Base-by-base conservation (phyloP, 257 asterid species). In the Ilex aquifolium region DNA sequence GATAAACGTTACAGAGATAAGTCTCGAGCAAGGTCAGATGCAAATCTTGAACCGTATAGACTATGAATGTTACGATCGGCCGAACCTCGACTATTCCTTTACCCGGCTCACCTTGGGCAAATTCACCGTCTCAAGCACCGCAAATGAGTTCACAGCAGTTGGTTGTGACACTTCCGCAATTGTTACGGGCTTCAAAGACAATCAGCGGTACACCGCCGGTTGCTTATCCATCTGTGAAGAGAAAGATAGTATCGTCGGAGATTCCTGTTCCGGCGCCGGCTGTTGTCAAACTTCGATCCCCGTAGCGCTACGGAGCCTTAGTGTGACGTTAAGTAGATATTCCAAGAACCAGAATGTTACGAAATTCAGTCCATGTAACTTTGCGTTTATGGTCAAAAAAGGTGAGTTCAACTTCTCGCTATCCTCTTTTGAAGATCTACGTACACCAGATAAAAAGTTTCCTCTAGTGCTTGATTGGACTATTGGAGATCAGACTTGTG, bases 381-480 rank as follows among this genome's bases (percentile, higher is more conserved):
- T 59, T 65, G 78, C 74, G 3, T 80, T 80, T 56, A 69, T 72
- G 14, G 70, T 60, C 36, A 72, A 77, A 51, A 31, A 63, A 0
- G 53, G 46, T 14, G 72, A 62, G 13, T 74, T 66, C 30, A 32
- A 49, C 32, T 77, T 74, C 58, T 77, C 81, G 44, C 71, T 21
- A 0, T 12, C n/a, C n/a, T 68, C 72, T 50, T 75, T 80, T 48
- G 9, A 44, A 17, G 44, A 51, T 30, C 50, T 76, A 13, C n/a
- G n/a, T n/a, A n/a, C n/a, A n/a, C n/a, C n/a, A n/a, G n/a, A n/a
- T n/a, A 59, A 49, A 14, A 12, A 9, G 13, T 16, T 77, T 7
- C 80, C 80, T 2, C 61, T 71, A n/a, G 62, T 77, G 56, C 78
- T 69, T 58, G 77, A 74, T 64, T 77, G 76, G 76, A 42, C 71